Evolutionary conservation across 768 basidiomycete genomes (phyloP), one percentile per base, ranked within the genome.

Genomic region (Leccinum disarticulatum): DNA sequence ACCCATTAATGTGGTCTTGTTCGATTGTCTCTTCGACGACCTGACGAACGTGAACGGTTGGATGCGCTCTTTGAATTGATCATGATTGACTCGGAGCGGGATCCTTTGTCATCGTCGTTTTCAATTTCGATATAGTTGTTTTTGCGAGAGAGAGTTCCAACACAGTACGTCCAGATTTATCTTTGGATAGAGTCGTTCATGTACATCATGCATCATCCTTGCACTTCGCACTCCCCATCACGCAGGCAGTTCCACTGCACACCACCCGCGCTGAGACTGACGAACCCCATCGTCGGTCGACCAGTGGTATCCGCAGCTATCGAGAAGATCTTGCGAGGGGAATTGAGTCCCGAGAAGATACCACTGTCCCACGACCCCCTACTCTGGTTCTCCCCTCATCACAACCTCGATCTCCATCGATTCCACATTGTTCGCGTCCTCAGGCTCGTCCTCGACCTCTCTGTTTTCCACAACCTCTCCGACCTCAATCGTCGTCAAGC

Each of bases 51-150:
- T 30, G 85, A 85, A 22, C 77, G 93, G 52, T 70, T 93, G 14
- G 92, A 93, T 65, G 74, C 80, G 3, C 77, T 93, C 41, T 9
- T 31, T 31, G 30, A 31, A 31, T 31, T 3, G 11, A 81, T 93
- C 55, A 84, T 93, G 25, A 25, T n/a, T 25, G 80, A 93, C 93
- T 60, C n/a, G n/a, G 93, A 87, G 90, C 91, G 71, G 76, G 80
- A 71, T 43, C 17, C 15, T 3, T 57, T 25, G n/a, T 38, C 35
- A 63, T 62, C 54, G 31, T n/a, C n/a, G n/a, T n/a, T n/a, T n/a
- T n/a, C n/a, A n/a, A n/a, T 47, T 43, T 49, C 1, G n/a, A n/a
- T n/a, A 11, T 14, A 52, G 13, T 43, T 56, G 14, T 65, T 68
- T 65, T 63, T 58, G 74, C 71, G 79, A 79, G 80, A 55, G 35